A percentile compares a stretch with the other conserved stretches of the same genome.
Evolutionary conservation across 805 yeast species (phyloP).

Genomic region (Middelhovenomyces tepae): DNA sequence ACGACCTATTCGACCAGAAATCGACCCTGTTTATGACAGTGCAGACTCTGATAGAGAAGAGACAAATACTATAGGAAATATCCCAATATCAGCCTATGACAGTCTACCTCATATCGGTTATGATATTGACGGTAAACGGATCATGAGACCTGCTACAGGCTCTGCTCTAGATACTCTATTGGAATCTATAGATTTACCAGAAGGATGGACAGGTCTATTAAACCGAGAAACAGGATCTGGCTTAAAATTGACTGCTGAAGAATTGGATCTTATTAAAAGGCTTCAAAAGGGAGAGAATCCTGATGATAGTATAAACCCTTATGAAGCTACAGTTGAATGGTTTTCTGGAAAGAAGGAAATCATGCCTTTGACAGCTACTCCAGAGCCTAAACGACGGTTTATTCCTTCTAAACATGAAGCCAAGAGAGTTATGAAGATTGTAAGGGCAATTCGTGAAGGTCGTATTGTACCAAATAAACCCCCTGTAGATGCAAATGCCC

Average conservation of each 20-base stretch:
- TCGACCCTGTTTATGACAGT: slow-evolving; percentile 87
- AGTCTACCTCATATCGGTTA: slow-evolving; percentile 97
- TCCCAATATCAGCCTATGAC: slow-evolving; percentile 89
- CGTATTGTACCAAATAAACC: slow-evolving; percentile 71
- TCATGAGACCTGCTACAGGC: slow-evolving; percentile 98
- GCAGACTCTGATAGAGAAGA: slow-evolving; percentile 85
- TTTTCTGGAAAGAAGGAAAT: slow-evolving; percentile 75
- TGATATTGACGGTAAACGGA: slow-evolving; percentile 93
- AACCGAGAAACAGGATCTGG: slow-evolving; percentile 83
- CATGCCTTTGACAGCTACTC: slow-evolving; percentile 88
- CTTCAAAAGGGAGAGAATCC: slow-evolving; percentile 80
- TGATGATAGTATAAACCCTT: slow-evolving; percentile 72
- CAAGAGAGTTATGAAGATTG: slow-evolving; percentile 91
- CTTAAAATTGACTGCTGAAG: slow-evolving; percentile 77
- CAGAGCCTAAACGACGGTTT: slow-evolving; percentile 96
- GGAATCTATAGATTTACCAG: slow-evolving; percentile 88
- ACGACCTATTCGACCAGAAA: slow-evolving; percentile 78
- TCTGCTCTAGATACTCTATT: slow-evolving; percentile 85
- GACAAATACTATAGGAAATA: slow-evolving; percentile 83
- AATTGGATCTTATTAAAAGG: slow-evolving; percentile 77
- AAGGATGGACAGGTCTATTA: slow-evolving; percentile 96
- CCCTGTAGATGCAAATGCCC: slow-evolving; percentile 25
- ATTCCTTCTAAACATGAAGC: slow-evolving; percentile 97
- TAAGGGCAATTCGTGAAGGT: slow-evolving; percentile 93
- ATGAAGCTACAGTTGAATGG: slow-evolving; percentile 94